These are phyloP conservation scores for Aspergillus sclerotioniger DNA, from an alignment of 495 filamentous ascomycete species.

Conservation along the genomic window DNA sequence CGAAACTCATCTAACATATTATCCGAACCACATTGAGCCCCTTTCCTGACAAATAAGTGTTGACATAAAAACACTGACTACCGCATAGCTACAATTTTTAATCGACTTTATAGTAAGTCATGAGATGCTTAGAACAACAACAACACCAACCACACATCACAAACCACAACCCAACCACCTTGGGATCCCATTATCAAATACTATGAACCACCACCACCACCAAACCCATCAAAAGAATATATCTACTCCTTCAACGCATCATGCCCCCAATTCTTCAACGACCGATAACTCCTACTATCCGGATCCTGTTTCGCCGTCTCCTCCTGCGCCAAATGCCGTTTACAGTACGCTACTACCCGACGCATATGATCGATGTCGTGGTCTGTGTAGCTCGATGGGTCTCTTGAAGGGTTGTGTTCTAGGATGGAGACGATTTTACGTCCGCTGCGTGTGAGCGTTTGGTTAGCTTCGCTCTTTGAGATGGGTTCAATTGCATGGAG, in stretches of 20 bases:
- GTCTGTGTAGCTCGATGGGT: conserved; percentile 51
- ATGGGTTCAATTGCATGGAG: not conserved
- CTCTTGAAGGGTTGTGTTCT: conserved; percentile 56
- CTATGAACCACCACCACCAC: too few relatives aligned
- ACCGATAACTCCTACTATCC: conserved; percentile 55
- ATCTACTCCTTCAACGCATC: conserved; percentile 50
- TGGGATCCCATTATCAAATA: too few relatives aligned
- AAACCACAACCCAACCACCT: conserved; percentile 1
- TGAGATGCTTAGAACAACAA: too few relatives aligned
- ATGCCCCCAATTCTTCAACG: conserved; percentile 69
- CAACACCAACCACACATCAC: not conserved
- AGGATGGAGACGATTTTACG: conserved; percentile 65
- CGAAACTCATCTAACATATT: too few relatives aligned
- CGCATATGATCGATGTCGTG: conserved; percentile 65
- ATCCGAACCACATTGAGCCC: too few relatives aligned
- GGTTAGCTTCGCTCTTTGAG: not conserved
- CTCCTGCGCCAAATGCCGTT: conserved; percentile 66
- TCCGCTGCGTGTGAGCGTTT: conserved; percentile 36
- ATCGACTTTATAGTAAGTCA: too few relatives aligned
- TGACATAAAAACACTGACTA: too few relatives aligned
- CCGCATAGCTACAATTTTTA: too few relatives aligned
- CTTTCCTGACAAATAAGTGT: too few relatives aligned
- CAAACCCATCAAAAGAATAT: too few relatives aligned
- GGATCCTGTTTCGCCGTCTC: conserved; percentile 54
- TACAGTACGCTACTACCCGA: conserved; percentile 60